Conservation (phyloP, 768 basidiomycete genomes). For the Leccinum fibrillosum region DNA sequence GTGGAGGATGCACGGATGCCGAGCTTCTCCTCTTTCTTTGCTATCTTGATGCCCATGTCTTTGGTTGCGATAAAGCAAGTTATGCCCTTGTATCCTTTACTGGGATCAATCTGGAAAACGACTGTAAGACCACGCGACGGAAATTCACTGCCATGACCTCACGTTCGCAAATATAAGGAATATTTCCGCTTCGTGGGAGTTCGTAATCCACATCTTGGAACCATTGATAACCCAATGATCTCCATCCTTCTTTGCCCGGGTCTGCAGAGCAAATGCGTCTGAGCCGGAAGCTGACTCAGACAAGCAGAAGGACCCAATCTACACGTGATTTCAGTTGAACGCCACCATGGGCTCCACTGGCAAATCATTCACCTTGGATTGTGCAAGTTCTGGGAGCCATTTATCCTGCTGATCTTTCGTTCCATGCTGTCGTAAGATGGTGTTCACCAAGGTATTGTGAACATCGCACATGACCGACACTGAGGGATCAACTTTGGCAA, state of each 20-base stretch:
- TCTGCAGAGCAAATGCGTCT: constrained; percentile 95
- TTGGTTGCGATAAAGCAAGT: constrained; percentile 96
- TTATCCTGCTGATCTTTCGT: constrained; percentile 81
- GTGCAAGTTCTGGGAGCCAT: constrained; percentile 81
- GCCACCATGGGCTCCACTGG: not conserved
- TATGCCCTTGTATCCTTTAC: constrained; percentile 98
- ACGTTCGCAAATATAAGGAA: constrained; percentile 96
- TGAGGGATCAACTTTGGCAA: constrained; percentile 93
- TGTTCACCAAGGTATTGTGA: constrained; percentile 98
- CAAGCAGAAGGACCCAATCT: constrained; percentile 96
- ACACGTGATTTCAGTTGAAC: not conserved
- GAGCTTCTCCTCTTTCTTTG: constrained; percentile 98
- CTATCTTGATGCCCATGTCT: constrained; percentile 95
- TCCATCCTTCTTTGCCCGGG: constrained; percentile 85
- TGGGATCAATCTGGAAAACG: constrained; percentile 63
- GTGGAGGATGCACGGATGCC: constrained; percentile 97
- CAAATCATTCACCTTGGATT: constrained; percentile 56
- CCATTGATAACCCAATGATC: constrained; percentile 87
- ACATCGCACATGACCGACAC: constrained; percentile 98
- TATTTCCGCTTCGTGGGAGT: constrained; percentile 87
- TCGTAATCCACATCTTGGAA: constrained; percentile 99
- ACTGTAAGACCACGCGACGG: not conserved
- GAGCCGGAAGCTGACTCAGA: constrained; percentile 93
- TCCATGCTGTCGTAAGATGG: constrained; percentile 84
- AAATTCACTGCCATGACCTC: constrained; percentile 19